These are phyloP conservation scores for Termitomyces sp. DNA, from an alignment of 1,284 basidiomycete species.

Conservation along the genomic window DNA sequence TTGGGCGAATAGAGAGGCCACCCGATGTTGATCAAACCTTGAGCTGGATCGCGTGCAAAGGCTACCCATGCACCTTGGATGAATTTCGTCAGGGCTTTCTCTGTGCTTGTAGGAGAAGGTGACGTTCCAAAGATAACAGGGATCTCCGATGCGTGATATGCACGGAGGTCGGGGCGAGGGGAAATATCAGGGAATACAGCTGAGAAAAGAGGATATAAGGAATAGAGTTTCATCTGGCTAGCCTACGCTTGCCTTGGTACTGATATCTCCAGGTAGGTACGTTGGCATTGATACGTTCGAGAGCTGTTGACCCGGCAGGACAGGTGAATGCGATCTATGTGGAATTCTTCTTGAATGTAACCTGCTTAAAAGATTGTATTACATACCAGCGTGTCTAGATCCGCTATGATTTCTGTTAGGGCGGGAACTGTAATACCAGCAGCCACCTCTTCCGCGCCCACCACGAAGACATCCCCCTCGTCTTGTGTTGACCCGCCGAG, in stretches of 20 bases:
- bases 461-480: neutral
- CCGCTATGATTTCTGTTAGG: neutral
- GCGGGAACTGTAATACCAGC: neutral
- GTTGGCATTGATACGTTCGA: neutral
- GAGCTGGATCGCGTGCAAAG: constrained; percentile 27
- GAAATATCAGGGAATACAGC: constrained; percentile 29
- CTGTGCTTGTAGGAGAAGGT: constrained; percentile 18
- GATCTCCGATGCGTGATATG: constrained; percentile 30
- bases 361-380: neutral
- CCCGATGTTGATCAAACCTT: constrained; percentile 24
- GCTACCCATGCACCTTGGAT: constrained; percentile 29
- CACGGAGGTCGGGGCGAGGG: constrained; percentile 25
- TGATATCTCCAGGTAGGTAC: neutral
- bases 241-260: neutral
- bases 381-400: neutral
- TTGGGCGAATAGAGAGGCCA: constrained; percentile 30
- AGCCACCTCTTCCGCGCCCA: neutral
- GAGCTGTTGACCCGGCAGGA: neutral
- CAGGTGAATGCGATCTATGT: neutral
- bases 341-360: no score
- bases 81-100: constrained; percentile 26
- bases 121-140: constrained; percentile 28
- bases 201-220: constrained; percentile 3
- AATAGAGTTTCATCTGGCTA: no score
- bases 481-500: neutral